Percentiles rank a stretch among this genome's conserved stretches.
phyloP scores from a whole-genome alignment of 345 rosid genomes.

The Cardiospermum halicacabum region DNA sequence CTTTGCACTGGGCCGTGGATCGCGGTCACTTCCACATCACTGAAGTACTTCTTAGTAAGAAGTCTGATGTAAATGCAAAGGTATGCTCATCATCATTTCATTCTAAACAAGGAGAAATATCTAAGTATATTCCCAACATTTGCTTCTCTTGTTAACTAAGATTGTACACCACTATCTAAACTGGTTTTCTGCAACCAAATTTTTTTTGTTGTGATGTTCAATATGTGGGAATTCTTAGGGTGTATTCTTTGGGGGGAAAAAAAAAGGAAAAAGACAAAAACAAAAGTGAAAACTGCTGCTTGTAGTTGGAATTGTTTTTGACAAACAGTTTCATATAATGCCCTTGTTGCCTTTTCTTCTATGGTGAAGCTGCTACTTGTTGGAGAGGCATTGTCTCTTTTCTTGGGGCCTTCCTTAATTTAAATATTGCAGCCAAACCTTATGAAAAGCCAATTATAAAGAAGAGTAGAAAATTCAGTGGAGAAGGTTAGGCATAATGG shows the following conservation, averaged over 20 bases:
- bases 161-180: too few relatives aligned
- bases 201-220: too few relatives aligned
- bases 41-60: constrained; percentile 52
- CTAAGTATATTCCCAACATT: not conserved
- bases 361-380: not conserved
- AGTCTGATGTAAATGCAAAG: constrained; percentile 39
- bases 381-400: too few relatives aligned
- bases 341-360: not conserved
- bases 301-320: not conserved
- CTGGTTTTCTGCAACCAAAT: too few relatives aligned
- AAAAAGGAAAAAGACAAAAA: too few relatives aligned
- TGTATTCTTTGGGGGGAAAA: too few relatives aligned
- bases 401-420: not conserved
- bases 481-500: not conserved
- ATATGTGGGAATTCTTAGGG: too few relatives aligned
- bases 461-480: not conserved
- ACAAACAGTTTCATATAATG: not conserved
- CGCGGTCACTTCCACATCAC: constrained; percentile 62
- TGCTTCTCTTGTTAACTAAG: constrained; percentile 4
- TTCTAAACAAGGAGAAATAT: not conserved
- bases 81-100: constrained; percentile 23
- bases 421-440: not conserved
- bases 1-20: constrained; percentile 97
- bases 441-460: not conserved
- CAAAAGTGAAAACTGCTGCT: constrained; percentile 4